Evolutionary conservation across 495 filamentous ascomycete genomes (phyloP).

Genomic region (Chaetomidium leptoderma): DNA sequence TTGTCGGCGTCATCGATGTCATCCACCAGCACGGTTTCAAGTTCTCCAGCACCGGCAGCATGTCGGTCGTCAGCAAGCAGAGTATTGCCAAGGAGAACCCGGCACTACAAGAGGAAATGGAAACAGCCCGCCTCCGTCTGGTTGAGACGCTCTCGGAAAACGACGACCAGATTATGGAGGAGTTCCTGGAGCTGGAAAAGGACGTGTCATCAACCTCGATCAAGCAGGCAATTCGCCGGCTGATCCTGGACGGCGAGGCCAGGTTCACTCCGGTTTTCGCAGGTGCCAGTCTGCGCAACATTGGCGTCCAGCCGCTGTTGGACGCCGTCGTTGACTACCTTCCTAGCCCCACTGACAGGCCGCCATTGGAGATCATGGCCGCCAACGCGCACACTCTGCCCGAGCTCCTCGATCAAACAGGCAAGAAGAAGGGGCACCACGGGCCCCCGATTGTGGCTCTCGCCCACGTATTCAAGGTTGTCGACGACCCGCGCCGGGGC

Average conservation of each 20-base stretch:
- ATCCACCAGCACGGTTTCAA: constrained; percentile 52
- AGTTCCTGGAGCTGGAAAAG: constrained; percentile 70
- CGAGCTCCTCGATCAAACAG: constrained; percentile 48
- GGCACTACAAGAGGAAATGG: constrained; percentile 63
- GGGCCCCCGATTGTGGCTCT: constrained; percentile 60
- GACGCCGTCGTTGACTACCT: constrained; percentile 84
- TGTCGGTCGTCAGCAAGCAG: constrained; percentile 51
- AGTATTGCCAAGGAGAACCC: constrained; percentile 33
- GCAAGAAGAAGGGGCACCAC: constrained; percentile 43
- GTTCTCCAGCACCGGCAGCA: constrained; percentile 49
- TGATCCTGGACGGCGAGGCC: constrained; percentile 57
- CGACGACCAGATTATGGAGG: constrained; percentile 80
- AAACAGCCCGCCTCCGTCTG: constrained; percentile 67
- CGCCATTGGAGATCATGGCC: constrained; percentile 71
- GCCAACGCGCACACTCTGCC: constrained; percentile 48
- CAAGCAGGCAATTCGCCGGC: constrained; percentile 66
- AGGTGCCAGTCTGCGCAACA: constrained; percentile 88
- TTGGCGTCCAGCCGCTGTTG: constrained; percentile 88
- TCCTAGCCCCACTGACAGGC: constrained; percentile 73
- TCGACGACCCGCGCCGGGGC: constrained; percentile 79
- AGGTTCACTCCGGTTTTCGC: constrained; percentile 82
- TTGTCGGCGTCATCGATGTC: constrained; percentile 80
- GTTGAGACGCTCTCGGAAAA: constrained; percentile 81
- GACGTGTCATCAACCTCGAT: constrained; percentile 66
- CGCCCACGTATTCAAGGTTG: constrained; percentile 94